These are phyloP conservation scores for Ligustrum vulgare DNA, from an alignment of 257 asterid genomes.

Conservation along the genomic window DNA sequence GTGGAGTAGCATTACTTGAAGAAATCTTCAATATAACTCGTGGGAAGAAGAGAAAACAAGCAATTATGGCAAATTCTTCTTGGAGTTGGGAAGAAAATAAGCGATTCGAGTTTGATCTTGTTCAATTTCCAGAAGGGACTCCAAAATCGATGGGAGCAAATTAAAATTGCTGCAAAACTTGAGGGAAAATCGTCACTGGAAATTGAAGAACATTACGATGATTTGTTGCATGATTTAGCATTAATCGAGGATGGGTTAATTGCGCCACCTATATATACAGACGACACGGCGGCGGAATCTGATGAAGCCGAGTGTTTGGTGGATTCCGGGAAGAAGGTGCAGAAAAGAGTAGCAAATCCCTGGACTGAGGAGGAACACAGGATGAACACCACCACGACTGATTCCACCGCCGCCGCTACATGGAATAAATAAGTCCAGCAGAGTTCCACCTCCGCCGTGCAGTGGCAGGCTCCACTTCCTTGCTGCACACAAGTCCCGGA, in stretches of 20 bases:
- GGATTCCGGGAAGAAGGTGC: constrained; percentile 32
- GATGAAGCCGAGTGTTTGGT: constrained; percentile 15
- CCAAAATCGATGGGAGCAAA: constrained; percentile 43
- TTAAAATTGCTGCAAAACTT: constrained; percentile 35
- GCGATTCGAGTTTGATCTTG: constrained; percentile 34
- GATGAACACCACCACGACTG: too few relatives aligned
- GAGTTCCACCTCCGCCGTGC: too few relatives aligned
- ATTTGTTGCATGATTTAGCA: constrained; percentile 43
- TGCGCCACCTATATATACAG: constrained; percentile 39
- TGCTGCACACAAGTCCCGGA: too few relatives aligned
- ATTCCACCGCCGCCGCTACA: too few relatives aligned
- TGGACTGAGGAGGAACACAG: constrained; percentile 64
- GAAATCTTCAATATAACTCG: not conserved
- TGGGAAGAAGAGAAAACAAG: not conserved
- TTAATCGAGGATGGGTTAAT: constrained; percentile 48
- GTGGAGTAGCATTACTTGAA: not conserved
- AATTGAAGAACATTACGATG: constrained; percentile 37
- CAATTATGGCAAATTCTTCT: constrained; percentile 23
- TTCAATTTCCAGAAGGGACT: constrained; percentile 33
- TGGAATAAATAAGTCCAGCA: too few relatives aligned
- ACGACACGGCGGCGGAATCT: constrained; percentile 11
- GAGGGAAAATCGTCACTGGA: constrained; percentile 46
- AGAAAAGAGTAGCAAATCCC: constrained; percentile 44
- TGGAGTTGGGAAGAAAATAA: constrained; percentile 58
- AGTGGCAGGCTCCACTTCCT: too few relatives aligned